Evolutionary conservation across 1,284 basidiomycete species (phyloP).

Genomic region (Lignosus rhinocerotis): DNA sequence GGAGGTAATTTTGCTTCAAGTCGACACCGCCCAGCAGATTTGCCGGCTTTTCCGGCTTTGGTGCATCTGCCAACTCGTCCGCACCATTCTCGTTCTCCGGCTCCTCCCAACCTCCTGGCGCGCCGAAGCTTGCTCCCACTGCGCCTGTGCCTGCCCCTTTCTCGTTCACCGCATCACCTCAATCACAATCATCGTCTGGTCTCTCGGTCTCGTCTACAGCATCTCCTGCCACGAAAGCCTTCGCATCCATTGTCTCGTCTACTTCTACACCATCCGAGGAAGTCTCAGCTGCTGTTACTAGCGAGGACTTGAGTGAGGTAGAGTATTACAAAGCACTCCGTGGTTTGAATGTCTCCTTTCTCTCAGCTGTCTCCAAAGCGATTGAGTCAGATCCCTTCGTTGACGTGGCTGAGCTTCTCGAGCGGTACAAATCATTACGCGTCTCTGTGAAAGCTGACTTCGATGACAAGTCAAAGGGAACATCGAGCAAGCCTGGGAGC

Average conservation of each 20-base stretch:
- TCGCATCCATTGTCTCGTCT: slow-evolving; percentile 34
- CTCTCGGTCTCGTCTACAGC: slow-evolving; percentile 31
- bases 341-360: slow-evolving; percentile 77
- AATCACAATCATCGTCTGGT: slow-evolving; percentile 12
- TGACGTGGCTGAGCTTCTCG: slow-evolving; percentile 63
- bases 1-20: background rate
- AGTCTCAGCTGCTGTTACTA: slow-evolving; percentile 19
- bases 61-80: slow-evolving; percentile 27
- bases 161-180: slow-evolving; percentile 21
- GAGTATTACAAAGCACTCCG: slow-evolving; percentile 76
- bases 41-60: slow-evolving; percentile 51
- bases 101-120: slow-evolving; percentile 13
- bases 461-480: slow-evolving; percentile 40
- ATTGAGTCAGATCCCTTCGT: slow-evolving; percentile 76
- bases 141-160: slow-evolving; percentile 20
- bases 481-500: background rate
- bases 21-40: slow-evolving; percentile 37
- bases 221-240: slow-evolving; percentile 39
- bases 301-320: slow-evolving; percentile 39
- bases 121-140: slow-evolving; percentile 10
- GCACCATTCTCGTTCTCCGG: slow-evolving; percentile 23
- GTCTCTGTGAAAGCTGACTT: slow-evolving; percentile 58
- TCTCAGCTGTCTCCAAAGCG: slow-evolving; percentile 60
- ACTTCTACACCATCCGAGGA: slow-evolving; percentile 16
- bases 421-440: slow-evolving; percentile 66